Base-by-base conservation (phyloP, 306 rosid species). In the Arachis hypogaea region DNA sequence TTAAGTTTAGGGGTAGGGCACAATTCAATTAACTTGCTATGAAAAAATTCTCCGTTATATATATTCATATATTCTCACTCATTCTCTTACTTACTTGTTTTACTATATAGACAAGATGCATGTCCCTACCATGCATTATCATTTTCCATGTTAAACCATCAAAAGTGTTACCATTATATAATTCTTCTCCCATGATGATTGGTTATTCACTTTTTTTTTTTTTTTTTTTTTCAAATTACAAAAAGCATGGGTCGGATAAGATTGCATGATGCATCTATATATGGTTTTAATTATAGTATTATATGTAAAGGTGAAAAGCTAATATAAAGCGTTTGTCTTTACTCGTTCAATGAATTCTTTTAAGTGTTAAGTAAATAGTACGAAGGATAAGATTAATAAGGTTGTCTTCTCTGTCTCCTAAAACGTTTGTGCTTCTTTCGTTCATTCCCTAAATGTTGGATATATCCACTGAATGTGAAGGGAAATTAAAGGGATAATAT, bases 391-490 rank as follows among this genome's bases (percentile, higher is more conserved):
- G 7, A 43, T 5, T 6, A 43, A 4, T 11, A 11, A n/a, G 63
- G 41, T 12, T 47, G 33, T 36, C 52, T 0, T 33, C 38, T 33
- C 4, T 33, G 4, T 33, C 38, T 33, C 4, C 4, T 2, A 33
- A 65, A 54, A 38, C 42, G 62, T n/a, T 71, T 38, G 67, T 33
- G 38, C 38, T 33, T 33, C 18, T 56, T 47, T 47, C 46, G 16
- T 54, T 68, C 30, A 16, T 54, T 68, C 30, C 7, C 6, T 10
- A 3, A 12, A 63, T 42, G 7, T 7, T 36, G 64, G 80, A 49
- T 75, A 44, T 3, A 80, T 80, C 59, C 84, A 63, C 11, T 77
- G 82, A 81, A 81, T 77, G 52, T 65, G 43, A 9, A 5, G 16
- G 49, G 18, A 51, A 59, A 55, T 28, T 72, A 57, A n/a, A 33